Conservation (phyloP, 768 basidiomycete genomes). For the Lactifluus subvellereus region DNA sequence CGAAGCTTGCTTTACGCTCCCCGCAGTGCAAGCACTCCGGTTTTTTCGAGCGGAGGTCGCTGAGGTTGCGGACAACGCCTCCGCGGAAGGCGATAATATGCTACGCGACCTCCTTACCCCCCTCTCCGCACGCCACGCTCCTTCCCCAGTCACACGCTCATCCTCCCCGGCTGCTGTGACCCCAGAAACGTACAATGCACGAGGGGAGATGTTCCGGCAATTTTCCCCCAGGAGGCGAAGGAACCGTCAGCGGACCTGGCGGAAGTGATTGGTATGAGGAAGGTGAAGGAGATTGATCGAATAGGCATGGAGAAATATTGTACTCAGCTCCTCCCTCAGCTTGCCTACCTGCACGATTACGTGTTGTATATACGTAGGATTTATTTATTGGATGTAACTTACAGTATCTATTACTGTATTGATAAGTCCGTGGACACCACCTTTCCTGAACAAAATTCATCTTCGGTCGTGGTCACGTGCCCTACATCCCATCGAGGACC, state of each 20-base stretch:
- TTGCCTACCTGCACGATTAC: too few species aligned
- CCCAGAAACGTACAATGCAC: slow-evolving; percentile 50
- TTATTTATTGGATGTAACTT: too few species aligned
- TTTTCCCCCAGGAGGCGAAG: slow-evolving; percentile 54
- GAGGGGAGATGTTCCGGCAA: slow-evolving; percentile 64
- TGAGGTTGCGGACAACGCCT: slow-evolving; percentile 62
- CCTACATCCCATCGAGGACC: too few species aligned
- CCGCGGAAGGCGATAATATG: slow-evolving; percentile 53
- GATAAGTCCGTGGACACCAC: too few species aligned
- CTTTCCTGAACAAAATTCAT: rapidly evolving
- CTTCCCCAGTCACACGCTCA: slow-evolving; percentile 11
- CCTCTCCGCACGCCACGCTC: slow-evolving; percentile 41
- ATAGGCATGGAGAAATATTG: too few species aligned
- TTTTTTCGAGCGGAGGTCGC: slow-evolving; percentile 70
- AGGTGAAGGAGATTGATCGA: slow-evolving; percentile 13
- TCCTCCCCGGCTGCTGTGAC: slow-evolving; percentile 28
- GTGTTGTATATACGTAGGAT: background rate
- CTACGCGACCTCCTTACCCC: slow-evolving; percentile 66
- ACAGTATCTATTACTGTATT: too few species aligned
- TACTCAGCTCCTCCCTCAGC: background rate
- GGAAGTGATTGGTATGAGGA: slow-evolving; percentile 42
- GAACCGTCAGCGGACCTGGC: slow-evolving; percentile 60
- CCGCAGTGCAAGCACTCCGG: slow-evolving; percentile 57
- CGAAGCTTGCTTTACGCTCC: slow-evolving; percentile 67
- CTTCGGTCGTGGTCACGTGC: too few species aligned